Percentiles rank a stretch among this genome's conserved stretches.
These are phyloP conservation scores for Aphanomyces cochlioides DNA, from an alignment of 352 stramenopile genomes.

Conservation along the genomic window DNA sequence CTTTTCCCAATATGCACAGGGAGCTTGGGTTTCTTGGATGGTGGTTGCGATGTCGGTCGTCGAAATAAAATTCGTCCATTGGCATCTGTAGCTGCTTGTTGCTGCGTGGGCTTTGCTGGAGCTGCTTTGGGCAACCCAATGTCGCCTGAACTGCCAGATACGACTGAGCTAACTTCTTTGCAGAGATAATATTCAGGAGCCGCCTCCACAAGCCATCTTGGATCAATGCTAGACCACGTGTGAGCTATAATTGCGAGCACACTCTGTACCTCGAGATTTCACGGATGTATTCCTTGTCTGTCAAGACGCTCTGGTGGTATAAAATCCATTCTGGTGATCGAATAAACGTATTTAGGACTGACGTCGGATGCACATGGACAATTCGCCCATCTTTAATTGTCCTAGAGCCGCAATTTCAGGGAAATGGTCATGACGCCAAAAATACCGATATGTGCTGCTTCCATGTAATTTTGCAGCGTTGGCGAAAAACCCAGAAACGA, in stretches of 20 bases:
- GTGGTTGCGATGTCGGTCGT: conserved; percentile 42
- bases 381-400: conserved; percentile 64
- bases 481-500: conserved; percentile 88
- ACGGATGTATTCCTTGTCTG: conserved; percentile 92
- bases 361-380: conserved; percentile 74
- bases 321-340: conserved; percentile 95
- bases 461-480: conserved; percentile 96
- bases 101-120: background rate
- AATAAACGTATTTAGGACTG: conserved; percentile 65
- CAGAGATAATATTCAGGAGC: conserved; percentile 72
- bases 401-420: conserved; percentile 17
- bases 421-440: background rate
- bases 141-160: conserved; percentile 66
- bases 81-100: conserved; percentile 31
- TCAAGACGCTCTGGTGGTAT: conserved; percentile 98
- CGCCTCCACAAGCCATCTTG: conserved; percentile 62
- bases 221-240: conserved; percentile 44
- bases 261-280: conserved; percentile 42
- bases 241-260: background rate
- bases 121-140: conserved; percentile 51
- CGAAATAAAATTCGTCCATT: conserved; percentile 71
- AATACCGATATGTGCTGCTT: conserved; percentile 46
- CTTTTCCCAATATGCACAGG: conserved; percentile 79
- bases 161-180: conserved; percentile 56
- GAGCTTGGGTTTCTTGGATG: conserved; percentile 44